A percentile compares a stretch with the other conserved stretches of the same genome.
These are phyloP conservation scores for Chenopodium suecicum DNA, from an alignment of 148 eudicot species.

Conservation along the genomic window DNA sequence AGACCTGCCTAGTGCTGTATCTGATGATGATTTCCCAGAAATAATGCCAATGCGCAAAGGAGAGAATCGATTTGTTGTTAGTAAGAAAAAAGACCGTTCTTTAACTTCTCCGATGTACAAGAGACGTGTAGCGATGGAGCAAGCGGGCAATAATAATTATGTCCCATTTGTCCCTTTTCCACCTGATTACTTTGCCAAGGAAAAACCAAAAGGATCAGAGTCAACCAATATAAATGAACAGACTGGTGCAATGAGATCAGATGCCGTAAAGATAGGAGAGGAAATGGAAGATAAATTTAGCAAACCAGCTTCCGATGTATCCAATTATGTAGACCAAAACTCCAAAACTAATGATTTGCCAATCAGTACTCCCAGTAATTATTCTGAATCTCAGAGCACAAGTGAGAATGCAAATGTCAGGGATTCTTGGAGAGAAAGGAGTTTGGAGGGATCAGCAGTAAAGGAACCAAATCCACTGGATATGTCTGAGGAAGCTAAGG, in stretches of 20 bases:
- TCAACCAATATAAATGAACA: slow-evolving; percentile 27
- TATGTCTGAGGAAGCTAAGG: slow-evolving; percentile 99
- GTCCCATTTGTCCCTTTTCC: slow-evolving; percentile 98
- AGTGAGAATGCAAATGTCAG: slow-evolving; percentile 30
- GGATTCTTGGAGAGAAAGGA: slow-evolving; percentile 57
- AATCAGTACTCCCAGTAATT: slow-evolving; percentile 1
- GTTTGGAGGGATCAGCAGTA: slow-evolving; percentile 95
- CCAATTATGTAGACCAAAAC: slow-evolving; percentile 15
- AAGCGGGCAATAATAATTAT: slow-evolving; percentile 47
- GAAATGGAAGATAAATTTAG: slow-evolving; percentile 11
- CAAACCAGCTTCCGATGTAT: background rate
- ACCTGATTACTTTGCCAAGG: slow-evolving; percentile 73
- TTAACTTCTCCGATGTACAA: slow-evolving; percentile 69
- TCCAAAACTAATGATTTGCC: slow-evolving; percentile 17
- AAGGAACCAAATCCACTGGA: slow-evolving; percentile 81
- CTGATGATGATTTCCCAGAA: slow-evolving; percentile 67
- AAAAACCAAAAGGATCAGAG: slow-evolving; percentile 28
- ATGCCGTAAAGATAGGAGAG: slow-evolving; percentile 19
- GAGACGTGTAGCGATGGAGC: slow-evolving; percentile 71
- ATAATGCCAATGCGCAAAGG: slow-evolving; percentile 82
- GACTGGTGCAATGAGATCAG: background rate
- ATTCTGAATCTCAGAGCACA: slow-evolving; percentile 20
- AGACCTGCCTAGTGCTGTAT: slow-evolving; percentile 36
- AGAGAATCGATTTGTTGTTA: slow-evolving; percentile 67
- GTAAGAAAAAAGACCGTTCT: slow-evolving; percentile 83